Base-by-base conservation (phyloP, 768 basidiomycete genomes). In the Phanerodontia chrysosporium region DNA sequence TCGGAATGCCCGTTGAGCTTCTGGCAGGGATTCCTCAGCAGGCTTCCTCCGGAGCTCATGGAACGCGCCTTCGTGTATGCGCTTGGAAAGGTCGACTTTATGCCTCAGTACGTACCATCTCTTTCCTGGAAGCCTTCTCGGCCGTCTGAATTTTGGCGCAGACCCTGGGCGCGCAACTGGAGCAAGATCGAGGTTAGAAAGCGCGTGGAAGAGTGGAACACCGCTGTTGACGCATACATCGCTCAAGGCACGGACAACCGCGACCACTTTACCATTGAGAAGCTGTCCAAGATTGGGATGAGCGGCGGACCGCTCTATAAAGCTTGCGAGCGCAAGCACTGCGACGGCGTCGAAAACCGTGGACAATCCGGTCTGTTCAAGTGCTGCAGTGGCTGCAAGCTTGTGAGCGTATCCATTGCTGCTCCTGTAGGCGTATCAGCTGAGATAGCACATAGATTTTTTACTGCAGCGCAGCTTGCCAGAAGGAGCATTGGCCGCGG, bases 141-240 rank as follows among this genome's bases (percentile, higher is more conserved):
- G 39, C 32, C 13, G 22, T 28, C 12, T 22, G 14, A 35, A 6
- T 2, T n/a, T n/a, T n/a, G n/a, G n/a, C 25, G 32, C 27, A 61
- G 64, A 9, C 62, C 57, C 24, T 53, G 28, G 45, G 28, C 9
- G 10, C n/a, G 46, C 8, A n/a, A 13, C 9, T 4, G 56, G 2
- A 51, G 57, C 53, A 58, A 56, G 35, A 8, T 27, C 16, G 51
- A 45, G 14, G 12, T 22, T 29, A 36, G 42, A 48, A 30, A 35
- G 18, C 44, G 44, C 35, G 13, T 42, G 55, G 46, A 53, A 52
- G 60, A 64, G 39, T 71, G 69, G 69, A 70, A 71, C 54, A 55
- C 46, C 13, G 58, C 56, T 10, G 63, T 72, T 1, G 70, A 72
- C 45, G 52, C 59, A 21, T 70, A 70, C 55, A 70, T 68, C 25